Evolutionary conservation across 2,329 filamentous ascomycete species (phyloP).

Genomic region (Aureobasidium namibiae): DNA sequence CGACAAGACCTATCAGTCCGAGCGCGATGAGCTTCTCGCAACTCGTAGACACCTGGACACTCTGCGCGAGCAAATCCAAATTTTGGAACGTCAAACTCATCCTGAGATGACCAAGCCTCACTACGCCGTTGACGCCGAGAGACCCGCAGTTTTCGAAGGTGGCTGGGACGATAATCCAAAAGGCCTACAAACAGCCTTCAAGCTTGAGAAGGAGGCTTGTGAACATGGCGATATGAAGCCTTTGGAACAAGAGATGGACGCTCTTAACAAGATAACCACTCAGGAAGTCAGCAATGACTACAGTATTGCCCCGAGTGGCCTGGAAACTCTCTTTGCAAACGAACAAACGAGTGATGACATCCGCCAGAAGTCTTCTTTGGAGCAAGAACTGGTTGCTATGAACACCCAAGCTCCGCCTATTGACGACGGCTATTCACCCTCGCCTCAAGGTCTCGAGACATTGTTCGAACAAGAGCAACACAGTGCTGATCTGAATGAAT

Average conservation of each 20-base stretch:
- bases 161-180: slow-evolving; percentile 2
- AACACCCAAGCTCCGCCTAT: background rate
- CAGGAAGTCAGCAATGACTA: slow-evolving; percentile 11
- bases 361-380: slow-evolving; percentile 11
- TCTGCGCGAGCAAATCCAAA: slow-evolving; percentile 3
- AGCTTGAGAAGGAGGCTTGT: slow-evolving; percentile 2
- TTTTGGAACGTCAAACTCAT: slow-evolving; percentile 4
- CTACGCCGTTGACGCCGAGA: background rate
- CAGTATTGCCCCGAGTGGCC: slow-evolving; percentile 32
- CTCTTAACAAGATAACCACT: background rate
- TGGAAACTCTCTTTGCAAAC: slow-evolving; percentile 41
- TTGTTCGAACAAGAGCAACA: slow-evolving; percentile 12
- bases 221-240: background rate
- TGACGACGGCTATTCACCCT: slow-evolving; percentile 3
- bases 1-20: background rate
- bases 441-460: slow-evolving; percentile 13
- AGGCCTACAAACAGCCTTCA: slow-evolving; percentile 6
- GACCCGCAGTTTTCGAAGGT: slow-evolving; percentile 6
- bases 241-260: slow-evolving; percentile 17
- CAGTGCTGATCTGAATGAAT: background rate
- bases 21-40: slow-evolving; percentile 5
- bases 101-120: background rate
- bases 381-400: slow-evolving; percentile 15
- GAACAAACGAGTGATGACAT: slow-evolving; percentile 24
- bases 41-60: background rate